phyloP scores from a whole-genome alignment of 73 alveolate species.

The Paramecium pentaurelia region DNA sequence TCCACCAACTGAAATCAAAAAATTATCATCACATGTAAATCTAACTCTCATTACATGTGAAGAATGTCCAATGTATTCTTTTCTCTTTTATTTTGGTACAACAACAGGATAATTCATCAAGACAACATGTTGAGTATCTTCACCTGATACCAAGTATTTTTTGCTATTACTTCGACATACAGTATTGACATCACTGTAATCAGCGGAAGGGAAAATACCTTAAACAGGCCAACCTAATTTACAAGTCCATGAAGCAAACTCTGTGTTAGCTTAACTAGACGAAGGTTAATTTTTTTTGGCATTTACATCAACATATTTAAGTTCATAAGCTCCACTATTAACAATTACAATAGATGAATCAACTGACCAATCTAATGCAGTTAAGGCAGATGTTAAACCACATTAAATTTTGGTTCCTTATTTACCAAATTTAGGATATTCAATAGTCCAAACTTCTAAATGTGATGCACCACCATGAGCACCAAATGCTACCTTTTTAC shows the following conservation, averaged over 20 bases:
- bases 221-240: slow-evolving; percentile 95
- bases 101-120: slow-evolving; percentile 95
- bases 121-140: slow-evolving; percentile 88
- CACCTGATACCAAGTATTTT: slow-evolving; percentile 91
- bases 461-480: slow-evolving; percentile 96
- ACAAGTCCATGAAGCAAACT: slow-evolving; percentile 96
- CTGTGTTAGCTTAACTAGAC: slow-evolving; percentile 80
- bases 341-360: slow-evolving; percentile 85
- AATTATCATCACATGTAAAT: slow-evolving; percentile 88
- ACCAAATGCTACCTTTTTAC: slow-evolving; percentile 87
- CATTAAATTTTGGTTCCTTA: slow-evolving; percentile 75
- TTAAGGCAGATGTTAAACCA: slow-evolving; percentile 91
- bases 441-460: slow-evolving; percentile 83
- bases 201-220: slow-evolving; percentile 96
- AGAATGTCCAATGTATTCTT: slow-evolving; percentile 95
- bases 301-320: slow-evolving; percentile 85
- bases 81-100: slow-evolving; percentile 83
- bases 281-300: slow-evolving; percentile 80
- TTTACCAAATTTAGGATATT: slow-evolving; percentile 64
- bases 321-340: slow-evolving; percentile 96
- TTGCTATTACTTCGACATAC: slow-evolving; percentile 80
- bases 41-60: slow-evolving; percentile 96
- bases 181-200: slow-evolving; percentile 90
- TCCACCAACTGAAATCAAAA: slow-evolving; percentile 93
- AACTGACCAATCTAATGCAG: slow-evolving; percentile 95